phyloP scores from a whole-genome alignment of 306 rosid genomes.

The Spatholobus suberectus region DNA sequence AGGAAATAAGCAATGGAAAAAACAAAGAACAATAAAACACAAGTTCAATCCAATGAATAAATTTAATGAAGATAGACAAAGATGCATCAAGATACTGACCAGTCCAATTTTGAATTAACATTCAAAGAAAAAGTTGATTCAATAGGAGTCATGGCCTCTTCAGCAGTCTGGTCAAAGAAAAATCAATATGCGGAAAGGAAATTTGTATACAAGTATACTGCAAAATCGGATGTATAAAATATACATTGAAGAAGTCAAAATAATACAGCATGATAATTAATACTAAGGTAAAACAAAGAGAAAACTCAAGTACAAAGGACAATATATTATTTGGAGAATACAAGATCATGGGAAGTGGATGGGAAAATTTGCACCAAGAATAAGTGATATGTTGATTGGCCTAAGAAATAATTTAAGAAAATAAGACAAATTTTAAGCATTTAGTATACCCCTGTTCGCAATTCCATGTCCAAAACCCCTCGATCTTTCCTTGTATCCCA shows the following conservation, averaged over 20 bases:
- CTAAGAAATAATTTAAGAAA: not conserved
- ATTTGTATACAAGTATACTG: not conserved
- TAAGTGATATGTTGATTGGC: not conserved
- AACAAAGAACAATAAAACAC: not conserved
- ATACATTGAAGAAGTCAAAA: conserved; percentile 6
- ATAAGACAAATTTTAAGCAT: not conserved
- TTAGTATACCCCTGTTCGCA: not conserved
- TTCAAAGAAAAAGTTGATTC: conserved; percentile 95
- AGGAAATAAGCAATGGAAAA: not conserved
- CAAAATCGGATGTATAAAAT: conserved; percentile 3
- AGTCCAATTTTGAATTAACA: conserved; percentile 92
- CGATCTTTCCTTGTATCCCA: not conserved
- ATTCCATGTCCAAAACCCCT: conserved; percentile 6
- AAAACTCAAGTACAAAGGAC: not conserved
- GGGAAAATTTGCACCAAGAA: not conserved
- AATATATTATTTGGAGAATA: not conserved
- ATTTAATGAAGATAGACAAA: conserved; percentile 8
- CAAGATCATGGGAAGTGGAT: conserved; percentile 13
- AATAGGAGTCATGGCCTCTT: conserved; percentile 97
- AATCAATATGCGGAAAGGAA: conserved; percentile 11
- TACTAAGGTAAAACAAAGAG: not conserved
- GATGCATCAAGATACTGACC: conserved; percentile 59
- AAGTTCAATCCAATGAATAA: not conserved
- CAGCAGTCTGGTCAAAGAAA: conserved; percentile 73
- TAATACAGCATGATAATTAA: conserved; percentile 17